These are phyloP conservation scores for Canna indica DNA, from an alignment of 176 grass and related monocot genomes.

Conservation along the genomic window DNA sequence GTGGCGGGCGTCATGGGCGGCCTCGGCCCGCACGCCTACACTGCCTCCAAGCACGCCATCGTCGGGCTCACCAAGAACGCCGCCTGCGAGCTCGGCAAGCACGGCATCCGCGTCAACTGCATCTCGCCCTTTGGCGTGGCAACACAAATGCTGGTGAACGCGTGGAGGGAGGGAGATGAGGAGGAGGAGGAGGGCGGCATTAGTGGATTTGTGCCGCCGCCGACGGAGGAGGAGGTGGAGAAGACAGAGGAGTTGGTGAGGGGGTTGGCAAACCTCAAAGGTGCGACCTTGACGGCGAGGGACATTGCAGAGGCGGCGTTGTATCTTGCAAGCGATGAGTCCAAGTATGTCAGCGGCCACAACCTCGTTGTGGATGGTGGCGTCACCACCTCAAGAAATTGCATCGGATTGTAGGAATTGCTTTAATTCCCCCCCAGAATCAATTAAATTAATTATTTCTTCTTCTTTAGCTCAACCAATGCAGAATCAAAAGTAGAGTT, in stretches of 20 bases:
- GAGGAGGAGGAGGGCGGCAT: constrained; percentile 19
- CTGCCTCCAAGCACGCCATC: constrained; percentile 89
- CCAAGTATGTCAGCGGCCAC: constrained; percentile 83
- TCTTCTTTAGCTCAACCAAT: no score
- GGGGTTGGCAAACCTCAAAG: constrained; percentile 62
- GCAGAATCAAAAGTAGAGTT: no score
- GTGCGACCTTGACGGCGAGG: constrained; percentile 46
- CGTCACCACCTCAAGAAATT: constrained; percentile 73
- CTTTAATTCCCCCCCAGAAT: no score
- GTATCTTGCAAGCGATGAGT: constrained; percentile 85
- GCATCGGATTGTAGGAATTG: constrained; percentile 45
- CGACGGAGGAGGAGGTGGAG: constrained; percentile 51
- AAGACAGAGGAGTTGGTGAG: constrained; percentile 84
- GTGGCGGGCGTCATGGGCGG: constrained; percentile 89
- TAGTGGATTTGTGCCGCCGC: constrained; percentile 12
- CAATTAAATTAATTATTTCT: neutral
- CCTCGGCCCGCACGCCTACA: constrained; percentile 86
- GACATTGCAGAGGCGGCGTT: constrained; percentile 88
- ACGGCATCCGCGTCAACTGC: constrained; percentile 93
- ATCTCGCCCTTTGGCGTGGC: constrained; percentile 95
- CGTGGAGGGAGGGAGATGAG: constrained; percentile 56
- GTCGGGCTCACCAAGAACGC: constrained; percentile 95
- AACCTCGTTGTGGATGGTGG: constrained; percentile 98
- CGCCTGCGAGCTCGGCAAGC: constrained; percentile 81
- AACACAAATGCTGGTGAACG: constrained; percentile 91